Evolutionary conservation across 2,329 filamentous ascomycete species (phyloP).

Genomic region (Orbilia javanica): DNA sequence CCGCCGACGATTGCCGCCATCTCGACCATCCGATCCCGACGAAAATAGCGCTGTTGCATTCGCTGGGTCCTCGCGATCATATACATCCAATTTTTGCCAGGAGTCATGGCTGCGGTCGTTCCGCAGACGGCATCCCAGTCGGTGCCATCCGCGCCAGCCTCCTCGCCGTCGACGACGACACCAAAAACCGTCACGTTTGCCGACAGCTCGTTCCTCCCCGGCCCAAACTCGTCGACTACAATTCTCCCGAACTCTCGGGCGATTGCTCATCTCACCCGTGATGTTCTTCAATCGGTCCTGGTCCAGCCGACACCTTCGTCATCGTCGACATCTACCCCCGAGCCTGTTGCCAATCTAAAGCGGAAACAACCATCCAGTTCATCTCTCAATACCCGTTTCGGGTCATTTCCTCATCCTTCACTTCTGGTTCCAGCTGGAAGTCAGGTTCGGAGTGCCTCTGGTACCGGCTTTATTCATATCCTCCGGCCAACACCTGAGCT

Average conservation of each 20-base stretch:
- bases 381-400: conserved; percentile 89
- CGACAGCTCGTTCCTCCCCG: conserved; percentile 49
- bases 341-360: conserved; percentile 53
- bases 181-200: conserved; percentile 28
- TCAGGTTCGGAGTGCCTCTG: conserved; percentile 47
- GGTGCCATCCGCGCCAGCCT: conserved; percentile 3
- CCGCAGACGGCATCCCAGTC: conserved; percentile 13
- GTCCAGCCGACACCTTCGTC: conserved; percentile 29
- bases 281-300: conserved; percentile 41
- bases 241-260: conserved; percentile 46
- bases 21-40: not conserved
- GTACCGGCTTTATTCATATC: conserved; percentile 79
- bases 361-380: conserved; percentile 42
- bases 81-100: not conserved
- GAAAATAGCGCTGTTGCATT: conserved; percentile 2
- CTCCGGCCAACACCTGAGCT: conserved; percentile 83
- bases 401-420: conserved; percentile 86
- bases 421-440: conserved; percentile 75
- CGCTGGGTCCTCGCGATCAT: conserved; percentile 12
- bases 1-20: conserved; percentile 31
- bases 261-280: conserved; percentile 57
- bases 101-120: conserved; percentile 38
- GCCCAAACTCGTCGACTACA: conserved; percentile 1
- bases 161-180: not conserved
- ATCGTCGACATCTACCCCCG: conserved; percentile 27